These are phyloP conservation scores for Jimgerdemannia lactiflua DNA, from an alignment of 192 early-diverging fungal genomes.

Conservation along the genomic window DNA sequence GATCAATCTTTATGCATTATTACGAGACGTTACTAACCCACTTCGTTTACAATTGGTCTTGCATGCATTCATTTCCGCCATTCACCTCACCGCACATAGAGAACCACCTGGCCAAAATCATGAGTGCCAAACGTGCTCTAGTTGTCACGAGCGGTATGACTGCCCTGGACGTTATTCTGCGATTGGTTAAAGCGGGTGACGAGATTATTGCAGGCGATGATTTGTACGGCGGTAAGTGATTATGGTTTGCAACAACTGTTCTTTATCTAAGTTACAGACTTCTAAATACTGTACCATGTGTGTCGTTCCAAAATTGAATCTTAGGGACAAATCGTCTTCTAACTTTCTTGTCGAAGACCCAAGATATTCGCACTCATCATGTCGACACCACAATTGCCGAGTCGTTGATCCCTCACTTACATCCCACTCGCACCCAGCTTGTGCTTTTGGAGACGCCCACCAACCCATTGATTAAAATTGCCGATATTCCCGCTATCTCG, in stretches of 20 bases:
- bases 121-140: slow-evolving; percentile 83
- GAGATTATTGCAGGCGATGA: slow-evolving; percentile 96
- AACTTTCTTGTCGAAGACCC: slow-evolving; percentile 75
- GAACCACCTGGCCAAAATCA: slow-evolving; percentile 92
- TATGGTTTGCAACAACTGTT: slow-evolving; percentile 26
- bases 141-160: slow-evolving; percentile 92
- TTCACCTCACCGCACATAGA: slow-evolving; percentile 43
- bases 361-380: slow-evolving; percentile 83
- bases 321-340: slow-evolving; percentile 86
- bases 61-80: background rate
- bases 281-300: too few relatives aligned
- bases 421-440: slow-evolving; percentile 74
- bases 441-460: slow-evolving; percentile 95
- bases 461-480: slow-evolving; percentile 95
- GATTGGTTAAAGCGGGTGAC: slow-evolving; percentile 83
- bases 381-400: slow-evolving; percentile 81
- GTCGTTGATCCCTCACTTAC: slow-evolving; percentile 59
- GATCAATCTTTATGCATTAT: too few relatives aligned
- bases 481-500: slow-evolving; percentile 80
- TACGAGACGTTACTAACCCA: too few relatives aligned
- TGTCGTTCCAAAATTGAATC: slow-evolving; percentile 14
- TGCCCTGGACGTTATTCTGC: slow-evolving; percentile 88
- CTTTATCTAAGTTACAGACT: background rate
- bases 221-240: slow-evolving; percentile 74
- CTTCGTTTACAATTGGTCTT: too few relatives aligned